Conservation (phyloP, 2,329 filamentous ascomycete genomes). For the Nannizziopsis barbatae region DNA sequence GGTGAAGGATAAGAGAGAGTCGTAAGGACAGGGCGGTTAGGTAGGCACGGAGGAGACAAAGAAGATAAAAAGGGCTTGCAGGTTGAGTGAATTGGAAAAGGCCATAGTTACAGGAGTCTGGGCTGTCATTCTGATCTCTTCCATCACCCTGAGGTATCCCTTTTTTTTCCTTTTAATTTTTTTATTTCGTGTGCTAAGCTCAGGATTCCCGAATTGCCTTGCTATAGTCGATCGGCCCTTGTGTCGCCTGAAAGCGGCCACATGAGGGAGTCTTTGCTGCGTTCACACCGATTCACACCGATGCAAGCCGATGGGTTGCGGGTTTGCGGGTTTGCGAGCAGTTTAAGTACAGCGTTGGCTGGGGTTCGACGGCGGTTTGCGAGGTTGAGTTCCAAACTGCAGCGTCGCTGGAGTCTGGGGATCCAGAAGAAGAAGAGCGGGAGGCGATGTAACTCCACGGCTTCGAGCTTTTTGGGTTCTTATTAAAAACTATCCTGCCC, state of each 20-base stretch:
- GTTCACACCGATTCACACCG: constrained; percentile 6
- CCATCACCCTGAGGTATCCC: constrained; percentile 1
- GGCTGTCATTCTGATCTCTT: constrained; percentile 10
- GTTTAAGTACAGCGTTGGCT: constrained; percentile 6
- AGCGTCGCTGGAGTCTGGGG: no score
- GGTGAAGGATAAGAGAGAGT: background rate
- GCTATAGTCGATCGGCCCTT: background rate
- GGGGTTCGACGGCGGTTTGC: background rate
- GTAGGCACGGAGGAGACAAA: background rate
- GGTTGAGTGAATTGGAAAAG: constrained; percentile 2
- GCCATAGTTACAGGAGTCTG: constrained; percentile 7
- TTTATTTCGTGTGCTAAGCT: background rate
- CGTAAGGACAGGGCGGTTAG: background rate
- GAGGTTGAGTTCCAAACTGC: no score
- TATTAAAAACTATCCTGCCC: background rate
- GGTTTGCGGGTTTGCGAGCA: constrained; percentile 1
- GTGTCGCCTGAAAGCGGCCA: constrained; percentile 10
- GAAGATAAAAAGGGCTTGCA: background rate
- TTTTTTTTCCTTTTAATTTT: background rate
- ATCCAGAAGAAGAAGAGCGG: no score
- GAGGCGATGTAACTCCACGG: constrained; percentile 6
- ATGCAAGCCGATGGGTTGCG: constrained; percentile 7
- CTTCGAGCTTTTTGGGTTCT: background rate
- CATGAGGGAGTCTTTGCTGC: background rate
- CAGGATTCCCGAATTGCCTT: background rate